These are phyloP conservation scores for Heliosperma pusillum DNA, from an alignment of 148 eudicot species.

Conservation along the genomic window DNA sequence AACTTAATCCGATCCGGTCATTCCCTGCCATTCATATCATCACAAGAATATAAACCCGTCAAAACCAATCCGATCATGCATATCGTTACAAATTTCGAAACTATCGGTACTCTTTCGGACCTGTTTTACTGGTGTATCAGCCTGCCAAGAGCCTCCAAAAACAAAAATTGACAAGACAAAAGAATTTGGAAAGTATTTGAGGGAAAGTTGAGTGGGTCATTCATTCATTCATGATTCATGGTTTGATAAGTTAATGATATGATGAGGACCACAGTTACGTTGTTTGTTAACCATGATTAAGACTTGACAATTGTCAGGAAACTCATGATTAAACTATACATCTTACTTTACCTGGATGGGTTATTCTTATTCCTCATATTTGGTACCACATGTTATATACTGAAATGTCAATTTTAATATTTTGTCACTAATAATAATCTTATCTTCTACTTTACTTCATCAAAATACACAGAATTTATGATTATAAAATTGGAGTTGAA, in stretches of 20 bases:
- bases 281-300: not conserved
- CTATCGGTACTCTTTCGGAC: not conserved
- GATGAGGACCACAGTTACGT: not conserved
- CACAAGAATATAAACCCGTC: not conserved
- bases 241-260: not conserved
- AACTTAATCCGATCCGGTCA: not conserved
- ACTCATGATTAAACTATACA: too few relatives aligned
- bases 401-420: too few relatives aligned
- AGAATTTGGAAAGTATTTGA: too few relatives aligned
- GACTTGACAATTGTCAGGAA: not conserved
- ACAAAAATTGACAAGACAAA: not conserved
- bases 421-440: too few relatives aligned
- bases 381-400: too few relatives aligned
- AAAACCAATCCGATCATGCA: not conserved
- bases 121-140: not conserved
- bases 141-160: not conserved
- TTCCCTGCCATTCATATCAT: not conserved
- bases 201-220: too few relatives aligned
- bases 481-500: too few relatives aligned
- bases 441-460: too few relatives aligned
- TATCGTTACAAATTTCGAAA: not conserved
- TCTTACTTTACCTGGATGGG: not conserved
- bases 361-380: too few relatives aligned
- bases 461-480: too few relatives aligned
- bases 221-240: not conserved